Evolutionary conservation across 2,329 filamentous ascomycete genomes (phyloP), one percentile per base, ranked within the genome.

Genomic region (Sporothrix phasma): DNA sequence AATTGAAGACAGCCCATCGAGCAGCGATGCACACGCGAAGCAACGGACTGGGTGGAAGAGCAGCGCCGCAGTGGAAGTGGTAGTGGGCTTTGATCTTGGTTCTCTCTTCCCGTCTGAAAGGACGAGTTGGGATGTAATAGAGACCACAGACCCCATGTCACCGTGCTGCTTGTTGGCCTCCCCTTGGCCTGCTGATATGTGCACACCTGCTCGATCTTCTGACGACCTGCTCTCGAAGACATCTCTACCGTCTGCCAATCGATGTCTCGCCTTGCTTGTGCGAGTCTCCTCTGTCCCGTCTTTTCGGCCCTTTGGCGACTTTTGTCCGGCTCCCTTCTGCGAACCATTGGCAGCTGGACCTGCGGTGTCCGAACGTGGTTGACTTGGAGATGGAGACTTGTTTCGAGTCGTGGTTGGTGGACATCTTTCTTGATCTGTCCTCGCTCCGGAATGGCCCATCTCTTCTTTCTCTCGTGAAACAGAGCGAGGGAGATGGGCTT

Each of bases 271-370:
- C 51, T 37, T 19, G 31, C 19, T 56, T 56, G 51, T 39, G 51
- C 31, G 11, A 24, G 51, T 37, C 26, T 26, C 22, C 5, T n/a
- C n/a, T 17, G 34, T 59, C 39, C 13, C 19, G 22, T 61, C 29
- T 31, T 49, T 37, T 7, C 49, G 17, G 19, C 41, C n/a, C 19
- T 63, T 34, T 46, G 29, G n/a, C n/a, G 31, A n/a, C 45, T n/a
- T 58, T 45, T 41, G 56, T 43, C 24, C 17, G 49, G 22, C 31
- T 45, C 31, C 43, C 31, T 41, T 58, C 53, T 63, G 62, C 62
- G 62, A 63, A 63, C 51, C 22, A 58, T 63, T 63, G 61, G 61
- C 61, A 49, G 41, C 39, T 31, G 37, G 39, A 29, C 17, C 7
- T 31, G 37, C 17, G 54, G 54, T 22, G 15, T 46, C 17, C 3